Conservation (phyloP, 2,329 filamentous ascomycete genomes). For the Hypoxylon sp. region DNA sequence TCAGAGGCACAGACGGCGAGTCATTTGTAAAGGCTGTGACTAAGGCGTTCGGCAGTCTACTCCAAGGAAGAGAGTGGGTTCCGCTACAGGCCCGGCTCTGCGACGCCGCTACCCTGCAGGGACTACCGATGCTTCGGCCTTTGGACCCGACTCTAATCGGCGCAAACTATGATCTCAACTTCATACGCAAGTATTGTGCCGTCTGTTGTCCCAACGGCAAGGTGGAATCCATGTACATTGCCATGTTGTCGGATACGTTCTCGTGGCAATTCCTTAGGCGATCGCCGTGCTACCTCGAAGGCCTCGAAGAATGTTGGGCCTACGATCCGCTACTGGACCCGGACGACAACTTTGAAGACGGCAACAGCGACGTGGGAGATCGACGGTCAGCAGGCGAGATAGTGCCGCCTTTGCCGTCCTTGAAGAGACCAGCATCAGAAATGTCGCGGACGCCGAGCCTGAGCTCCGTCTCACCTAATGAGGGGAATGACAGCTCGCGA, state of each 20-base stretch:
- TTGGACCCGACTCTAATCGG: conserved; percentile 62
- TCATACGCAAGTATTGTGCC: conserved; percentile 69
- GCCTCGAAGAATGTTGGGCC: conserved; percentile 69
- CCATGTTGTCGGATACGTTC: conserved; percentile 68
- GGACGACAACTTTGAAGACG: conserved; percentile 56
- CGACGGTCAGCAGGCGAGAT: conserved; percentile 65
- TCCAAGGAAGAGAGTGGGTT: conserved; percentile 68
- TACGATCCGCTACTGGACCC: conserved; percentile 66
- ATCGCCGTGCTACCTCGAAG: conserved; percentile 64
- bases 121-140: conserved; percentile 72
- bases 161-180: conserved; percentile 64
- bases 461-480: conserved; percentile 54
- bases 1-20: conserved; percentile 64
- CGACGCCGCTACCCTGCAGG: conserved; percentile 67
- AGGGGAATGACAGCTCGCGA: conserved; percentile 54
- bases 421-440: conserved; percentile 68
- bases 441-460: conserved; percentile 66
- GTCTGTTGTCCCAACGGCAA: conserved; percentile 68
- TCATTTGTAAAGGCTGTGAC: conserved; percentile 66
- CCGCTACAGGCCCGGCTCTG: conserved; percentile 72
- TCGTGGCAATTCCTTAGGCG: conserved; percentile 68
- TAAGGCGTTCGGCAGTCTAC: conserved; percentile 64
- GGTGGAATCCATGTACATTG: conserved; percentile 72
- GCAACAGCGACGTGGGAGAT: conserved; percentile 55
- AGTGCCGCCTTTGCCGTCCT: conserved; percentile 56